These are phyloP conservation scores for Entomortierella beljakovae DNA, from an alignment of 192 early-diverging fungal species.

Conservation along the genomic window DNA sequence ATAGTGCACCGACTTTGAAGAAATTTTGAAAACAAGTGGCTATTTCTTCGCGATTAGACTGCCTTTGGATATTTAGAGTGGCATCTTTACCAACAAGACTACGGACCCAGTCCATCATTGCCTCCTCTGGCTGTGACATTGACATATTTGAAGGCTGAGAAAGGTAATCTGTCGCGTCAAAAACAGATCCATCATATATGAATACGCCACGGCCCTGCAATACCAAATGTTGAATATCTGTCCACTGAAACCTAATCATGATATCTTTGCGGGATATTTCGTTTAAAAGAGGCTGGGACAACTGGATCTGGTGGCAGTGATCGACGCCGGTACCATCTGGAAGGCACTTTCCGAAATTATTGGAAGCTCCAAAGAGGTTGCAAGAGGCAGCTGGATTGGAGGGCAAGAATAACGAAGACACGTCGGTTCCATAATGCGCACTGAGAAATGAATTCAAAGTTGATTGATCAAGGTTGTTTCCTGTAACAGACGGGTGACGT, in stretches of 20 bases:
- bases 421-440: conserved; percentile 5
- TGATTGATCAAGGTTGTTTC: background rate
- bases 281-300: background rate
- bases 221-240: background rate
- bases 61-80: conserved; percentile 11
- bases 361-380: conserved; percentile 14
- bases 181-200: conserved; percentile 23
- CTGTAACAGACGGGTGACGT: background rate
- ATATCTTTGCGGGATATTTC: conserved; percentile 5
- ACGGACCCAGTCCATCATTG: conserved; percentile 27
- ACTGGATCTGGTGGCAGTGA: conserved; percentile 12
- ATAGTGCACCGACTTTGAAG: conserved; percentile 29
- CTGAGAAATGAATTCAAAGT: conserved; percentile 8
- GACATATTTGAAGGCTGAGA: background rate
- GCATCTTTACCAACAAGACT: conserved; percentile 32
- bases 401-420: conserved; percentile 16
- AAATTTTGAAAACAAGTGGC: conserved; percentile 11
- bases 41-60: conserved; percentile 1
- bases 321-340: background rate
- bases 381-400: conserved; percentile 2
- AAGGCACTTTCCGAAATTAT: conserved; percentile 18
- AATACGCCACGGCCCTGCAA: conserved; percentile 4
- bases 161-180: conserved; percentile 38
- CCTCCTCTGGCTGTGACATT: background rate
- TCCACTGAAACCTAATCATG: conserved; percentile 10